Evolutionary conservation across 805 yeast species (phyloP), one percentile per base, ranked within the genome.

Genomic region (Saccharomycopsis selenospora): DNA sequence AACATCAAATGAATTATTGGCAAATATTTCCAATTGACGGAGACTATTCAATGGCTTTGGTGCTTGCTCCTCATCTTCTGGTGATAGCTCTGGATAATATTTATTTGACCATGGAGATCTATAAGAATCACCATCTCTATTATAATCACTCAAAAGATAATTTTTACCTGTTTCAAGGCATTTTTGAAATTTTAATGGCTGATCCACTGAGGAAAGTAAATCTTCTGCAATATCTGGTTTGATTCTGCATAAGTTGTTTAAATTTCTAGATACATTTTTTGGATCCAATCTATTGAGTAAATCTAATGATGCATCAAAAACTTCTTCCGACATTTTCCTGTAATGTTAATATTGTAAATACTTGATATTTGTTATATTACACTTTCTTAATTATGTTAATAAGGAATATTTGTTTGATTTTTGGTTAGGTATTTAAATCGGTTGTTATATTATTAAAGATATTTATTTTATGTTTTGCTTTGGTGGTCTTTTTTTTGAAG

Each of bases 121-220:
- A 66, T 76, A 85, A 18, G 90, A 81, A 65, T 91, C 98, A 5
- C 95, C 90, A 61, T 91, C 99, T 57, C 99, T 75, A 66, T 91
- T 91, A 64, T 91, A 91, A 64, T 91, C 99, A 66, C 98, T 91
- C 46, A 90, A 77, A 49, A 91, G 72, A 62, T 73, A 91, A 50
- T 75, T 76, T 65, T 84, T 84, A 8, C 85, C 85, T 11, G 77
- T 61, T 24, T 66, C 65, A 7, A 60, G 56, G 61, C 89, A 83
- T 30, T 67, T 66, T 42, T 68, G 60, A 2, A 47, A 42, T 25
- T 60, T 55, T 57, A 91, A 70, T 23, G 98, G 98, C 45, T 83
- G 81, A 66, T 91, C 99, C 10, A 91, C 89, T 0, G 93, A 76
- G 3, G 95, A 77, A 43, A 91, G 70, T 51, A 91, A 71, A 55